phyloP scores from a whole-genome alignment of 2,329 filamentous ascomycete genomes.

The Aureobasidium subglaciale region DNA sequence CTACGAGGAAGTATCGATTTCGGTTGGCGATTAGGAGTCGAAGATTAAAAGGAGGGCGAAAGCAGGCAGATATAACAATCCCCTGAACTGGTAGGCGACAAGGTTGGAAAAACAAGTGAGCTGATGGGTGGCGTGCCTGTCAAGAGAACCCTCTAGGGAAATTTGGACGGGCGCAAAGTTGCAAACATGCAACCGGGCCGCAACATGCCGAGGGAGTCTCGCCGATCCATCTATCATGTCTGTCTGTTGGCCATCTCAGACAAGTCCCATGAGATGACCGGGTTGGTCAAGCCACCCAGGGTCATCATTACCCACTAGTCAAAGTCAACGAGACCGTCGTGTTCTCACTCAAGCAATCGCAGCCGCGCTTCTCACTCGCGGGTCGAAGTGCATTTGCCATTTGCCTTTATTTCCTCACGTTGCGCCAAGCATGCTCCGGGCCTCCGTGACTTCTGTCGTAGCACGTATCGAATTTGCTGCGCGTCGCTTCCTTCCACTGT shows the following conservation, averaged over 20 bases:
- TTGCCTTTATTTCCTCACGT: neutral
- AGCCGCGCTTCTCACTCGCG: too few relatives aligned
- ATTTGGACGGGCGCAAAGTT: conserved; percentile 6
- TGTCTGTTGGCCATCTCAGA: too few relatives aligned
- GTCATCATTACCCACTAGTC: too few relatives aligned
- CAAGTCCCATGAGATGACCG: too few relatives aligned
- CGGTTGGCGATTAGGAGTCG: neutral
- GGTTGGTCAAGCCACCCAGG: too few relatives aligned
- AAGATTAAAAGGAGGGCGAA: neutral
- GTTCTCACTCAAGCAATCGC: too few relatives aligned
- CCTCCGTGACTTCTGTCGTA: too few relatives aligned
- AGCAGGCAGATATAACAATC: neutral
- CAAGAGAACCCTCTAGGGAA: neutral
- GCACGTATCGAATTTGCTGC: neutral
- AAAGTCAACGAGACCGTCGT: too few relatives aligned
- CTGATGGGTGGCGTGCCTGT: conserved; percentile 7
- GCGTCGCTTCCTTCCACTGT: neutral
- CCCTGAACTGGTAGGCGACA: conserved; percentile 1
- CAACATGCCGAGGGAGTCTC: neutral
- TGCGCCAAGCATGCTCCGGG: neutral
- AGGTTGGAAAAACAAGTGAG: neutral
- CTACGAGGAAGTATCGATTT: neutral
- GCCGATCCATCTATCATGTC: neutral
- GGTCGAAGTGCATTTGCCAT: neutral
- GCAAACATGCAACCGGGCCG: neutral